phyloP scores from a whole-genome alignment of 176 grass and related monocot genomes.

The Ananas comosus region DNA sequence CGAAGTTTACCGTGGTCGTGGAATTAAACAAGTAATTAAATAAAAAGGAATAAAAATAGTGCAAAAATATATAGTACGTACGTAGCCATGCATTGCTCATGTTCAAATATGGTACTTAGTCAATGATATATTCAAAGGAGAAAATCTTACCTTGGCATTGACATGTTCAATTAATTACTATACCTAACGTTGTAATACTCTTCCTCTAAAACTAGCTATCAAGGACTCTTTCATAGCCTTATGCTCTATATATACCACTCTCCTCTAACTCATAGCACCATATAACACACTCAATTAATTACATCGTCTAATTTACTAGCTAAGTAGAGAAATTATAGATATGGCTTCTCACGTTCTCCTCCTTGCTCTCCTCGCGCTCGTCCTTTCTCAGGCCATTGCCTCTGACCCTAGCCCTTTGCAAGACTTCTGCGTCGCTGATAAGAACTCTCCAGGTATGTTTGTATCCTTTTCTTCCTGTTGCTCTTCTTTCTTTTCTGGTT shows the following conservation, averaged over 20 bases:
- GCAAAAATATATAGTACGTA: no score
- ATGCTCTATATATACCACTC: not conserved
- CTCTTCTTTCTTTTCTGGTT: no score
- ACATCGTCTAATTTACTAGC: not conserved
- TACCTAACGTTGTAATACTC: no score
- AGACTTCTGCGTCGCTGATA: constrained; percentile 24
- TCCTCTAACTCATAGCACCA: not conserved
- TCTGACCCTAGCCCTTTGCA: constrained; percentile 24
- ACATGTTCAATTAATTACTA: no score
- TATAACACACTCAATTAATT: not conserved
- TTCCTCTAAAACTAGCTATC: not conserved
- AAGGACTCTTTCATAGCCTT: not conserved
- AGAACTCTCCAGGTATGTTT: constrained; percentile 1
- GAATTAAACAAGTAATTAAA: not conserved
- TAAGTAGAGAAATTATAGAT: constrained; percentile 7
- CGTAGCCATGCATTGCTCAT: no score
- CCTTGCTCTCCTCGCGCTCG: constrained; percentile 9
- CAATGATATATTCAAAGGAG: no score
- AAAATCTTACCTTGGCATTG: no score
- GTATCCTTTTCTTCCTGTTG: no score
- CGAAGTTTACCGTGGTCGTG: no score
- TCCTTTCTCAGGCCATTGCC: not conserved
- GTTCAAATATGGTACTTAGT: no score
- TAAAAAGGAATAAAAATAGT: no score
- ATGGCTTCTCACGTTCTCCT: constrained; percentile 15